These are phyloP conservation scores for Aspergillaceae sp. DNA, from an alignment of 2,329 filamentous ascomycete genomes.

Conservation along the genomic window DNA sequence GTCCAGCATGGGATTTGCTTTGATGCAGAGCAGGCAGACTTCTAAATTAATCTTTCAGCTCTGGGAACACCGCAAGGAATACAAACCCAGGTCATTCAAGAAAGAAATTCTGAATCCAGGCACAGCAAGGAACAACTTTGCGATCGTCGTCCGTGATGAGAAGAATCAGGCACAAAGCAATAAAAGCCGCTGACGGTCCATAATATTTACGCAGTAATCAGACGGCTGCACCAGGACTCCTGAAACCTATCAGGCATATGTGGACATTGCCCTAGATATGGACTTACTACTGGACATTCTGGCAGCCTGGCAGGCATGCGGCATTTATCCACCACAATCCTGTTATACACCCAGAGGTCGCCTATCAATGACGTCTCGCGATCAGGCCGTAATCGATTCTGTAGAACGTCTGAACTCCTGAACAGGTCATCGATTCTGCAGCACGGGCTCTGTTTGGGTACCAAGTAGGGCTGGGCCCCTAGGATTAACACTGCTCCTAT, in stretches of 20 bases:
- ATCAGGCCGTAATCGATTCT: too few species aligned
- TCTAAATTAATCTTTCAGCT: conserved; percentile 82
- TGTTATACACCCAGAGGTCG: too few species aligned
- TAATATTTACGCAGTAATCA: conserved; percentile 47
- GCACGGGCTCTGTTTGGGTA: too few species aligned
- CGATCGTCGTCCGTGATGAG: conserved; percentile 53
- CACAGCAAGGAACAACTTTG: conserved; percentile 77
- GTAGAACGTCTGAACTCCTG: too few species aligned
- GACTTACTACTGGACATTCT: too few species aligned
- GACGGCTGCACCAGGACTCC: conserved; percentile 72
- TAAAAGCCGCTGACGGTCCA: neutral
- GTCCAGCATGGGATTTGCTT: conserved; percentile 62
- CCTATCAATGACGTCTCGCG: too few species aligned
- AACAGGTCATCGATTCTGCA: too few species aligned
- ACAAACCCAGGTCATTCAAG: conserved; percentile 40
- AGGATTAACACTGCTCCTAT: too few species aligned
- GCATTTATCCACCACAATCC: too few species aligned
- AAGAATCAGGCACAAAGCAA: neutral
- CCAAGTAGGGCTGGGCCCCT: too few species aligned
- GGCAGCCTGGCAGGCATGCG: too few species aligned
- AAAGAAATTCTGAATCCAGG: conserved; percentile 75
- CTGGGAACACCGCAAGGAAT: conserved; percentile 51
- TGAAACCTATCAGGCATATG: conserved; percentile 45
- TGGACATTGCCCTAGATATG: too few species aligned
- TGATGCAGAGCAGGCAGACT: conserved; percentile 61